Base-by-base conservation (phyloP, 768 basidiomycete species). In the Infundibulicybe gibba region DNA sequence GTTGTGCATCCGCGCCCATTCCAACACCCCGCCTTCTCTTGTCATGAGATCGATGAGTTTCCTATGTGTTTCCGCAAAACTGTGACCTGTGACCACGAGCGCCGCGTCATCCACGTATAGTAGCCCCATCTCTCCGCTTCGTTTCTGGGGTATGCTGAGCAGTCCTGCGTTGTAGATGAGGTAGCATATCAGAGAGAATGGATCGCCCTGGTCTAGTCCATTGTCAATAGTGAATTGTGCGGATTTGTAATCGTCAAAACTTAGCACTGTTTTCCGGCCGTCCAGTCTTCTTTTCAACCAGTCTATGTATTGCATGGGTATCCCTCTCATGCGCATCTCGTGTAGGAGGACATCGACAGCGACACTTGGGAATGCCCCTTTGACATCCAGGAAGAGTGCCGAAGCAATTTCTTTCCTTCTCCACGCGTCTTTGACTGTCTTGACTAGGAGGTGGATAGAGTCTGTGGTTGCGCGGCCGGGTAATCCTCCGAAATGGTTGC, bases 291-390 rank as follows among this genome's bases (percentile, higher is more conserved):
- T n/a, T n/a, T n/a, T n/a, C n/a, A 34, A 34, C 40, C 57, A 58
- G 0, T 53, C 35, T 0, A 64, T 50, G 38, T 61, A 61, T 11
- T 35, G 38, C 3, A 41, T 19, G 2, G 71, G 64, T 0, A 71
- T 57, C 0, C 65, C 16, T 0, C 54, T 19, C 43, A 54, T 57
- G 11, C 52, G 41, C 45, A 74, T 49, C 43, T 70, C 63, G 47
- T 69, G 63, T 0, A 65, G 32, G 0, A 75, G 63, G 0, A 51
- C 17, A 1, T 62, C 61, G 0, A 50, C 60, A 6, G 63, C 65
- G 0, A 62, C 63, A 48, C 65, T 74, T 0, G 69, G 74, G 51
- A 74, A 76, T 2, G 74, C 70, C 0, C 65, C 73, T 53, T 72
- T 57, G 0, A 77, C 62, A 48, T 77, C 72, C 1, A 75, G 61